These are phyloP conservation scores for Scedosporium dehoogii DNA, from an alignment of 2,329 filamentous ascomycete species.

Conservation along the genomic window DNA sequence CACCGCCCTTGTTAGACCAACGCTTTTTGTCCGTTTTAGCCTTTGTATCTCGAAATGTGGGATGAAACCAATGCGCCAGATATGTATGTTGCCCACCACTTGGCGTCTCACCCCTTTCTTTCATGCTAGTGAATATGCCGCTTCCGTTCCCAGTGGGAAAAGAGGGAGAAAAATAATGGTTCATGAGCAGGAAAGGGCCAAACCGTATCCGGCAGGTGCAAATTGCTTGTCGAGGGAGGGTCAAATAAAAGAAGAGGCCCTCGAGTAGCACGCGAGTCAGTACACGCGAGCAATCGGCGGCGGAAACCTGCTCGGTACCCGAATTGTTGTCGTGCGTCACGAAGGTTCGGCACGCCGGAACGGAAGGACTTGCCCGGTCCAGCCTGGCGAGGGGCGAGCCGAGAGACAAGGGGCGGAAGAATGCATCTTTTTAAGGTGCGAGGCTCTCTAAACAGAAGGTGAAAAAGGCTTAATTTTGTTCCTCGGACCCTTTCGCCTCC, in stretches of 20 bases:
- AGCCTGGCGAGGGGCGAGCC: not conserved
- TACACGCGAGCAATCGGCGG: not conserved
- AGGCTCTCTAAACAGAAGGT: too few relatives aligned
- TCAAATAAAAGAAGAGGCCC: not conserved
- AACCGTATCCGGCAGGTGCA: not conserved
- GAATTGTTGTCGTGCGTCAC: not conserved
- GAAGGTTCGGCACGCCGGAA: not conserved
- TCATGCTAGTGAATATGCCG: not conserved
- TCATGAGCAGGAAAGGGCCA: not conserved
- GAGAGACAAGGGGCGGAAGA: not conserved
- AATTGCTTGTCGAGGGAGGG: not conserved
- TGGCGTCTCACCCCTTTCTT: too few relatives aligned
- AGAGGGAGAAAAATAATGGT: not conserved
- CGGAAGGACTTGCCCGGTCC: not conserved
- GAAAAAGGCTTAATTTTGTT: too few relatives aligned
- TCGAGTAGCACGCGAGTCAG: not conserved
- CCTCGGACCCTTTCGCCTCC: too few relatives aligned
- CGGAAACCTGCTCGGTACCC: not conserved
- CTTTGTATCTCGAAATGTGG: too few relatives aligned
- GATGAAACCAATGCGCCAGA: too few relatives aligned
- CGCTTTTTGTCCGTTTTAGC: too few relatives aligned
- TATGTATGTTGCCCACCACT: too few relatives aligned
- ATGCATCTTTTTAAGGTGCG: not conserved
- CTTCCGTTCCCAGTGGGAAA: not conserved
- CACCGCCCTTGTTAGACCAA: too few relatives aligned